A percentile compares a stretch with the other conserved stretches of the same genome.
Evolutionary conservation across 805 yeast species (phyloP).

Genomic region (Lipomyces lipofer): DNA sequence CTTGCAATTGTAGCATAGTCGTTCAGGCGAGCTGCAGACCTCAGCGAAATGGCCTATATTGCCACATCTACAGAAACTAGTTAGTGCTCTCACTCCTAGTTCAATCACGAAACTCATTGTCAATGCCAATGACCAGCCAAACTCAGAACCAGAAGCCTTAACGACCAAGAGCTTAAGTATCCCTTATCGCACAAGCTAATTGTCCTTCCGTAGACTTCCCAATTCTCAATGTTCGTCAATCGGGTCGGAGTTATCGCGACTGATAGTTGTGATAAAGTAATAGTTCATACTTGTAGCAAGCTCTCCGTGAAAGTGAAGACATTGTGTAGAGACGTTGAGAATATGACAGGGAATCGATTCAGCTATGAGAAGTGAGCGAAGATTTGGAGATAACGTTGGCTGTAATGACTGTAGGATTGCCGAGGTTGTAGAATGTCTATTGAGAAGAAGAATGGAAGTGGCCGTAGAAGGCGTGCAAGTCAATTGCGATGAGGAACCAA

Average conservation of each 20-base stretch:
- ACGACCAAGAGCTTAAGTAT: neutral
- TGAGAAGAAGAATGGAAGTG: too few relatives aligned
- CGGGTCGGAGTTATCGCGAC: too few relatives aligned
- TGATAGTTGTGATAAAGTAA: neutral
- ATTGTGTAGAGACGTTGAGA: constrained; percentile 6
- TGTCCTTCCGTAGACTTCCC: neutral
- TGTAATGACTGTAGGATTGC: too few relatives aligned
- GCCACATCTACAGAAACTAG: constrained; percentile 63
- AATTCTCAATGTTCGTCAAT: neutral
- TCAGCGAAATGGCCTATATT: constrained; percentile 90
- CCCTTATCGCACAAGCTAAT: neutral
- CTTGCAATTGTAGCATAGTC: constrained; percentile 90
- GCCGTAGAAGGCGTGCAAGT: too few relatives aligned
- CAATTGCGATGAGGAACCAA: too few relatives aligned
- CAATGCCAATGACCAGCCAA: neutral
- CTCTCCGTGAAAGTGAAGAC: constrained; percentile 30
- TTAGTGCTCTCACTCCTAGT: neutral
- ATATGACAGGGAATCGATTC: too few relatives aligned
- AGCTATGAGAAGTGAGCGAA: too few relatives aligned
- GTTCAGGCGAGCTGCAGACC: constrained; percentile 75
- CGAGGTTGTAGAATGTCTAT: too few relatives aligned
- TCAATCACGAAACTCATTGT: neutral
- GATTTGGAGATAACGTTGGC: too few relatives aligned
- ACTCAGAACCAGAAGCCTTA: neutral
- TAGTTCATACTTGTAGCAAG: constrained; percentile 32